Conservation (phyloP, 495 filamentous ascomycete genomes). For the Penicillium pancosmium region DNA sequence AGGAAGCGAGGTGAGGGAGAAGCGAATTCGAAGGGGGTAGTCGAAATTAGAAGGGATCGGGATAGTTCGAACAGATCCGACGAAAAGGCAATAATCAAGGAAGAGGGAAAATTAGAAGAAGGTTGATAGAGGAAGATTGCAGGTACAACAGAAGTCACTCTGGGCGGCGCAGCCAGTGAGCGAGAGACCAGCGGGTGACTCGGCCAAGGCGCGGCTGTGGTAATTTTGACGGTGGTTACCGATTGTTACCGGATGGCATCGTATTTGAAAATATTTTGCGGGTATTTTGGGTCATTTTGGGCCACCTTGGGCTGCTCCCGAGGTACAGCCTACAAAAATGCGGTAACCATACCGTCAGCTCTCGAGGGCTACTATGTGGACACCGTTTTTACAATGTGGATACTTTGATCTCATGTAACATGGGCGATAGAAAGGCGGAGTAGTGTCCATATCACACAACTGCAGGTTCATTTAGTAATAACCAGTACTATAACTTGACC, state of each 20-base stretch:
- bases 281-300: too few species aligned
- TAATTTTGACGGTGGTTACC: neutral
- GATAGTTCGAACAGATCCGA: neutral
- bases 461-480: too few species aligned
- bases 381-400: too few species aligned
- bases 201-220: constrained; percentile 2
- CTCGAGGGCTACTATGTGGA: too few species aligned
- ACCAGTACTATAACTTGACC: neutral
- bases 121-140: neutral
- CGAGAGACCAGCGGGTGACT: constrained; percentile 2
- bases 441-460: too few species aligned
- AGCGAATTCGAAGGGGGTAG: neutral
- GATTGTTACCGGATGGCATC: neutral
- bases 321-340: neutral
- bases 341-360: constrained; percentile 2
- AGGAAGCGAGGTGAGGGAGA: constrained; percentile 6
- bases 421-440: too few species aligned
- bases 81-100: neutral
- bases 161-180: constrained; percentile 1
- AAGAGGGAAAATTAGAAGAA: neutral
- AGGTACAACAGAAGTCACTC: constrained; percentile 1
- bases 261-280: neutral
- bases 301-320: too few species aligned
- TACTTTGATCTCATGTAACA: too few species aligned
- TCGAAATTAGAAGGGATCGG: neutral